Conservation (phyloP, 495 filamentous ascomycete genomes). For the Parathielavia appendiculata region DNA sequence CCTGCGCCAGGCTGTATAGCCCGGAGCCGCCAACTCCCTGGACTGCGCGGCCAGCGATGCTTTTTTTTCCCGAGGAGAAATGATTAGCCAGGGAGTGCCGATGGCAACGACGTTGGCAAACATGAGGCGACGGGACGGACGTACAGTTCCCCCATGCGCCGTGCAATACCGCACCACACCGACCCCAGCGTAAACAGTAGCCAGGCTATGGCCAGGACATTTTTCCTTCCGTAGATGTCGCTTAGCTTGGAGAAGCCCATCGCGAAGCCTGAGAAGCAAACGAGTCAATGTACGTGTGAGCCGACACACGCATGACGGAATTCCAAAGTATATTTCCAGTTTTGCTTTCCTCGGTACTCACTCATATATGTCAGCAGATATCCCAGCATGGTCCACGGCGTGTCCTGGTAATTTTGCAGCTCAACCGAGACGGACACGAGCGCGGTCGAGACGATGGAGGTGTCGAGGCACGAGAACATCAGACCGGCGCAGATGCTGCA, state of each 20-base stretch:
- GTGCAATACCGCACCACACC: constrained; percentile 50
- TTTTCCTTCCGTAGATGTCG: constrained; percentile 54
- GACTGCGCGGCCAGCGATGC: constrained; percentile 55
- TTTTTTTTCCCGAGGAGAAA: too few species aligned
- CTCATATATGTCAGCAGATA: constrained; percentile 60
- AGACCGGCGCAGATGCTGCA: constrained; percentile 53
- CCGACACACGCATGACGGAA: too few species aligned
- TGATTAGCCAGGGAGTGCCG: too few species aligned
- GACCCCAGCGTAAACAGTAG: constrained; percentile 53
- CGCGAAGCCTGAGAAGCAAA: constrained; percentile 48
- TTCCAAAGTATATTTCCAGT: too few species aligned
- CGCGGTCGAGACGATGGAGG: constrained; percentile 60
- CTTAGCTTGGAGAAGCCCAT: constrained; percentile 56
- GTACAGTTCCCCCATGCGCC: constrained; percentile 51
- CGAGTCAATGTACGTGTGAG: too few species aligned
- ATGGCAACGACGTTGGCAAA: not conserved
- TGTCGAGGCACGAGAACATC: constrained; percentile 56
- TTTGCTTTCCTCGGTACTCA: too few species aligned
- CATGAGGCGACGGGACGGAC: constrained; percentile 8
- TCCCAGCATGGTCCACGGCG: constrained; percentile 54
- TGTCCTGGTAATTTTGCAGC: constrained; percentile 48
- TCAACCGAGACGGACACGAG: constrained; percentile 55
- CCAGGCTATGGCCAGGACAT: constrained; percentile 45
- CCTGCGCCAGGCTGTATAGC: constrained; percentile 51
- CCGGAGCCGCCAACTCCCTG: constrained; percentile 60